These are phyloP conservation scores for Sclerospora graminicola DNA, from an alignment of 352 stramenopile genomes.

Conservation along the genomic window DNA sequence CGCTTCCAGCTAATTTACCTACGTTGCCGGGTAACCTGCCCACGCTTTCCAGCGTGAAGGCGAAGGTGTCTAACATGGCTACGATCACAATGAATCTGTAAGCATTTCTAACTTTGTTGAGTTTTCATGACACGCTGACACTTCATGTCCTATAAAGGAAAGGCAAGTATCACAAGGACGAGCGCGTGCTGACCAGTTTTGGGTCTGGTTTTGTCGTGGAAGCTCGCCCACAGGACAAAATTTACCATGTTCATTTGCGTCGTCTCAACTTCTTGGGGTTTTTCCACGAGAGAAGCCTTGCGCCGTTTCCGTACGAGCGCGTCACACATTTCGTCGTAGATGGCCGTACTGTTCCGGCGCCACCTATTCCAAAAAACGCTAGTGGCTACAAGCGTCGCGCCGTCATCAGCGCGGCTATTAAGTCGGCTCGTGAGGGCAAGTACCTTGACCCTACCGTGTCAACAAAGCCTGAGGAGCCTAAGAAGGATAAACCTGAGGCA, in stretches of 20 bases:
- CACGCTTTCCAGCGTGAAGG: constrained; percentile 58
- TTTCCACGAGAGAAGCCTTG: constrained; percentile 60
- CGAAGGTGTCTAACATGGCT: constrained; percentile 57
- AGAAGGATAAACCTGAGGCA: constrained; percentile 5
- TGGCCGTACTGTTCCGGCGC: constrained; percentile 50
- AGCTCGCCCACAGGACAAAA: constrained; percentile 40
- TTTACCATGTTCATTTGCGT: constrained; percentile 75
- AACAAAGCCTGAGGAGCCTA: constrained; percentile 10
- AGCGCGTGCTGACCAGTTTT: constrained; percentile 67
- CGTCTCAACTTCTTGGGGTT: constrained; percentile 57
- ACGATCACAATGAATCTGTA: constrained; percentile 61
- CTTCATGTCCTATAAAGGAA: constrained; percentile 44
- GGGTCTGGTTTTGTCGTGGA: constrained; percentile 73
- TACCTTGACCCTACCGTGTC: constrained; percentile 12
- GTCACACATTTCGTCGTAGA: constrained; percentile 83
- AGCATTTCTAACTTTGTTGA: constrained; percentile 9
- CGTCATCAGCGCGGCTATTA: constrained; percentile 61
- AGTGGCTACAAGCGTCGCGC: constrained; percentile 56
- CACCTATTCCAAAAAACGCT: constrained; percentile 53
- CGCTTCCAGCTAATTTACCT: constrained; percentile 23
- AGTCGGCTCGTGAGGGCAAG: constrained; percentile 33
- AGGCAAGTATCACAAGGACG: constrained; percentile 57
- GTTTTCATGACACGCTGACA: too few species aligned
- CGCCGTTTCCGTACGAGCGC: constrained; percentile 71
- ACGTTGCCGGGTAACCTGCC: constrained; percentile 33